Evolutionary conservation across 2,329 filamentous ascomycete genomes (phyloP).

Genomic region (Alternaria hordeiaustralica): DNA sequence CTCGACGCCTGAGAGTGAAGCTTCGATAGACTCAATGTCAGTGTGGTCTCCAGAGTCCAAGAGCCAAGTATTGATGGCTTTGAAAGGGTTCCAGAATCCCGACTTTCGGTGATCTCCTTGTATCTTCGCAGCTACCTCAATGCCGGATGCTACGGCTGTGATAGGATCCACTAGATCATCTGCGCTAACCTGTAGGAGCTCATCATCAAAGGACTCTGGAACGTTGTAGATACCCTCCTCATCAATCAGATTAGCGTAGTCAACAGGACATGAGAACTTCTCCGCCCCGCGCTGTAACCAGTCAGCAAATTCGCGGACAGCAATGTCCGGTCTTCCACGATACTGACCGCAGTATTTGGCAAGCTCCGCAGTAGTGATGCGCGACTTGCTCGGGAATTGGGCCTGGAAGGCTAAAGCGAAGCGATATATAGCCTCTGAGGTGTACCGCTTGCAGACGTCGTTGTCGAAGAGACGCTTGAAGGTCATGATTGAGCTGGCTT

Average conservation of each 20-base stretch:
- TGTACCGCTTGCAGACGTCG: slow-evolving; percentile 1
- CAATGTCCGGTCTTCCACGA: slow-evolving; percentile 14
- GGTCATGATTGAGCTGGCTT: slow-evolving; percentile 4
- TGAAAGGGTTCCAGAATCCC: not conserved
- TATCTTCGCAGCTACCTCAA: not conserved
- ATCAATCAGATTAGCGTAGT: not conserved
- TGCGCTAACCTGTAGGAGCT: slow-evolving; percentile 1
- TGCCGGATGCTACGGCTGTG: not conserved
- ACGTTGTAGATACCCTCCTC: slow-evolving; percentile 8
- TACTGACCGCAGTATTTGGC: slow-evolving; percentile 12
- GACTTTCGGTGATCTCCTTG: not conserved
- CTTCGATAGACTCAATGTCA: not conserved
- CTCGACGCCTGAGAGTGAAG: not conserved
- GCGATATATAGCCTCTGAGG: slow-evolving; percentile 6
- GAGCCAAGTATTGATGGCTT: not conserved
- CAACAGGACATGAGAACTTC: slow-evolving; percentile 4
- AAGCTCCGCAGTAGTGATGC: slow-evolving; percentile 16
- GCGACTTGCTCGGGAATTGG: slow-evolving; percentile 11
- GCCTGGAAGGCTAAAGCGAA: slow-evolving; percentile 15
- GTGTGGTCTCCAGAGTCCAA: not conserved
- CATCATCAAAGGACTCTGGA: slow-evolving; percentile 9
- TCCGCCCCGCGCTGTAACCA: slow-evolving; percentile 14
- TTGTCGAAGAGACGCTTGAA: slow-evolving; percentile 13
- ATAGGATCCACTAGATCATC: not conserved
- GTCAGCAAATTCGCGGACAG: slow-evolving; percentile 15